phyloP scores from a whole-genome alignment of 352 stramenopile species.

The Globisporangium radiosum region DNA sequence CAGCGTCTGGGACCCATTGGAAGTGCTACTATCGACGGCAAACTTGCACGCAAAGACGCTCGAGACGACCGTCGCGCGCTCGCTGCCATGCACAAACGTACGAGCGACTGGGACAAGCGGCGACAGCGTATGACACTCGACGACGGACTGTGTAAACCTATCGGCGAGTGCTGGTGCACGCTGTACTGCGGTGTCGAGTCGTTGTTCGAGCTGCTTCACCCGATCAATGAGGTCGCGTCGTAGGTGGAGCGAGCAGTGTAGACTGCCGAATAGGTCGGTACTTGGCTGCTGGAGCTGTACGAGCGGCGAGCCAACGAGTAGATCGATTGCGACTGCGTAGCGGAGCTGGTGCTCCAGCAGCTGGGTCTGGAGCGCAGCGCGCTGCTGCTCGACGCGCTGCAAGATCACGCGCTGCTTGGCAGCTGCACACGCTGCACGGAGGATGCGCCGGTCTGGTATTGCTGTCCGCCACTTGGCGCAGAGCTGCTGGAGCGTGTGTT shows the following conservation, averaged over 20 bases:
- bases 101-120: slow-evolving; percentile 32
- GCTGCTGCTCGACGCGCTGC: slow-evolving; percentile 36
- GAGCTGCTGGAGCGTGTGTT: not conserved
- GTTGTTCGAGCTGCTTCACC: slow-evolving; percentile 20
- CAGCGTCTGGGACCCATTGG: slow-evolving; percentile 2
- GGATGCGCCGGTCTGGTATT: not conserved
- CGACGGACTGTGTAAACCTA: slow-evolving; percentile 25
- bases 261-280: slow-evolving; percentile 30
- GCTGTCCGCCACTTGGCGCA: not conserved
- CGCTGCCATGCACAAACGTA: slow-evolving; percentile 21
- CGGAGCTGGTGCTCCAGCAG: slow-evolving; percentile 26
- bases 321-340: slow-evolving; percentile 40
- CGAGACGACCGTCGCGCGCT: slow-evolving; percentile 28
- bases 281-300: slow-evolving; percentile 23
- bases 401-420: slow-evolving; percentile 43
- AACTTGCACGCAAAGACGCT: slow-evolving; percentile 57
- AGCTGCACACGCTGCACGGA: slow-evolving; percentile 29
- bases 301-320: slow-evolving; percentile 37
- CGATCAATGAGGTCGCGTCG: slow-evolving; percentile 11
- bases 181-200: slow-evolving; percentile 25
- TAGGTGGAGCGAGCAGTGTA: slow-evolving; percentile 33
- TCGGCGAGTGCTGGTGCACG: slow-evolving; percentile 26
- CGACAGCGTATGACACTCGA: slow-evolving; percentile 19
- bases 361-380: slow-evolving; percentile 24
- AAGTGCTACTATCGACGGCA: slow-evolving; percentile 1